Evolutionary conservation across 140 eudicot species (phyloP), one percentile per base, ranked within the genome.

Genomic region (Flaveria floridana): DNA sequence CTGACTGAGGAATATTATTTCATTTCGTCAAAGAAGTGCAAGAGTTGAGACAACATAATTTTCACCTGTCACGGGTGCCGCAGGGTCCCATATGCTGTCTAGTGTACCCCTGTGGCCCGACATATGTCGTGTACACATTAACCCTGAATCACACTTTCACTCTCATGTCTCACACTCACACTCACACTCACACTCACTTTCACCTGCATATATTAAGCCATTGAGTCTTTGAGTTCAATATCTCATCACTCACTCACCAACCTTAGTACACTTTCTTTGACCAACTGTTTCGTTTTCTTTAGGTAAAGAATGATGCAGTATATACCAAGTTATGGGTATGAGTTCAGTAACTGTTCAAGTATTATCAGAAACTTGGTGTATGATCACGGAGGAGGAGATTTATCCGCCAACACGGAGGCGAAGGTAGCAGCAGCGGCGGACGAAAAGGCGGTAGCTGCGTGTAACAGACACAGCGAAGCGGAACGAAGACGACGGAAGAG

Each of bases 401-500:
- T 80, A 47, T 81, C 71, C 10, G 73, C 46, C 1, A 76, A 48
- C 51, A 51, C 86, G 15, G 68, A 65, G 23, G 50, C 51, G 70
- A 37, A 64, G 14, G 70, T 82, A 2, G 85, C 80, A 4, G 88
- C 84, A 48, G 78, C 79, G 3, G 84, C 80, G 8, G 88, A 85
- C 37, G 86, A 78, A 6, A 87, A 83, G 79, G 91, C 90, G 4
- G 73, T 62, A 1, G 95, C 92, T 1, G 96, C 98, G 18, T 84
- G 85, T 85, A 86, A 72, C 62, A 74, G 81, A 79, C 97, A 90
- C 73, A 90, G 90, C 44, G 97, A 90, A 79, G 97, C 97, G 15
- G 97, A 90, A 78, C 48, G 97, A 57, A 59, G 86, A 66, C 81
- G 97, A 3, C 74, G 97, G 2, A 90, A 84, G 74, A 81, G 97